Conservation (phyloP, 225 moss, liverwort and hornwort species). For the Physcomitrium patens region DNA sequence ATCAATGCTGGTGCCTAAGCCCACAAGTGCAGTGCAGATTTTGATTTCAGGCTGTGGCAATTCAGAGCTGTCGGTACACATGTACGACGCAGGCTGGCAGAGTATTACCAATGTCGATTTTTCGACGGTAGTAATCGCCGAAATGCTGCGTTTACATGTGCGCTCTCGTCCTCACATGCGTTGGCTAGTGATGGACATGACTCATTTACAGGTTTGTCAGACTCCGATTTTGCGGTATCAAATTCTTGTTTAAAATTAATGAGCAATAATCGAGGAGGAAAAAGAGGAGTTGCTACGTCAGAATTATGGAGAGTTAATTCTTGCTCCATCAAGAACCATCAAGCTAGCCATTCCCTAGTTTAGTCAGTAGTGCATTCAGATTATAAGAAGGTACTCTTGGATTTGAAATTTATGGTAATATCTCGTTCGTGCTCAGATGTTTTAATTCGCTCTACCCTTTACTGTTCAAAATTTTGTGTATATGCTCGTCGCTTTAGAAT, state of each 20-base stretch:
- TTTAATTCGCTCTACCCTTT: too few relatives aligned
- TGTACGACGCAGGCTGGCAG: slow-evolving; percentile 87
- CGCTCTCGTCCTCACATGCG: slow-evolving; percentile 83
- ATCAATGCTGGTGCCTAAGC: slow-evolving; percentile 37
- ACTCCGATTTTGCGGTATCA: neutral
- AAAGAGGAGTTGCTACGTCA: too few relatives aligned
- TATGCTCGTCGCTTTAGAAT: too few relatives aligned
- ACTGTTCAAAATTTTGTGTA: too few relatives aligned
- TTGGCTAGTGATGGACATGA: slow-evolving; percentile 93
- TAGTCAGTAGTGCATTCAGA: too few relatives aligned
- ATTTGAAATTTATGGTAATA: too few relatives aligned
- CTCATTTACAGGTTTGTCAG: slow-evolving; percentile 69
- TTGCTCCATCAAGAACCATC: too few relatives aligned
- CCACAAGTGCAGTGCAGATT: slow-evolving; percentile 36
- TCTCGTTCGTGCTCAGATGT: too few relatives aligned
- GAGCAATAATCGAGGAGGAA: too few relatives aligned
- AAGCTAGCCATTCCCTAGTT: too few relatives aligned
- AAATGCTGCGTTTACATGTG: slow-evolving; percentile 91
- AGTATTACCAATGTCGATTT: slow-evolving; percentile 84
- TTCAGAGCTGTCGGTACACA: slow-evolving; percentile 75
- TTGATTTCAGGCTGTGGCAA: slow-evolving; percentile 83
- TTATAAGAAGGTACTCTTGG: too few relatives aligned
- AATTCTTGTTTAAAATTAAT: neutral
- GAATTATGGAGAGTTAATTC: too few relatives aligned
- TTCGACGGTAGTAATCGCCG: slow-evolving; percentile 80